Percentiles rank a stretch among this genome's conserved stretches.
Evolutionary conservation across 257 asterid genomes (phyloP).

Genomic region (Nicotiana sylvestris): DNA sequence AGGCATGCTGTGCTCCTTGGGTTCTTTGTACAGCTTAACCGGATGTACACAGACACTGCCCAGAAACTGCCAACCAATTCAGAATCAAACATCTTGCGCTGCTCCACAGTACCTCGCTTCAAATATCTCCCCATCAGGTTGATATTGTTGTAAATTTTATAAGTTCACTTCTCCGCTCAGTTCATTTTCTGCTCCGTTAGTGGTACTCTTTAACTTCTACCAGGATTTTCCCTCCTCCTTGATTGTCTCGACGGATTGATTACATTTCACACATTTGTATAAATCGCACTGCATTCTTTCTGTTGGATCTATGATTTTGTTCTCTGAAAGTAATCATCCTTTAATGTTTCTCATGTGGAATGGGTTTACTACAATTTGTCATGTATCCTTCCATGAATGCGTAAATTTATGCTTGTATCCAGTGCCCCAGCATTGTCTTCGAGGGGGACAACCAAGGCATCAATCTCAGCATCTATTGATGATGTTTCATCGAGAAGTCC

Average conservation of each 20-base stretch:
- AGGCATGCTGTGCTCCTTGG: slow-evolving; percentile 96
- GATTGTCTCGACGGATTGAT: not conserved
- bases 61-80: slow-evolving; percentile 84
- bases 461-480: slow-evolving; percentile 62
- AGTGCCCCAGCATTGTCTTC: slow-evolving; percentile 96
- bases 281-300: not conserved
- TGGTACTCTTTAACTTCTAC: not conserved
- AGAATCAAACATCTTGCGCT: slow-evolving; percentile 90
- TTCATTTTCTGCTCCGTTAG: not conserved
- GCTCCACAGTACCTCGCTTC: slow-evolving; percentile 96
- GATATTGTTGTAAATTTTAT: slow-evolving; percentile 17
- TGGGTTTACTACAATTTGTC: not conserved
- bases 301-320: not conserved
- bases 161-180: not conserved
- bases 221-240: not conserved
- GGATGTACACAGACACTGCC: slow-evolving; percentile 60
- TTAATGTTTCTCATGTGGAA: not conserved
- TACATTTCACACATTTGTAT: not conserved
- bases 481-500: slow-evolving; percentile 78
- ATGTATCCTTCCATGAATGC: not conserved
- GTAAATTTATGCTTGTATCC: slow-evolving; percentile 19
- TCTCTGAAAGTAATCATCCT: not conserved
- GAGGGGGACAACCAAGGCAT: slow-evolving; percentile 52
- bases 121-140: slow-evolving; percentile 99
- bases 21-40: slow-evolving; percentile 90